Evolutionary conservation across 2,329 filamentous ascomycete species (phyloP), one percentile per base, ranked within the genome.

Genomic region (Trichoderma arundinaceum): DNA sequence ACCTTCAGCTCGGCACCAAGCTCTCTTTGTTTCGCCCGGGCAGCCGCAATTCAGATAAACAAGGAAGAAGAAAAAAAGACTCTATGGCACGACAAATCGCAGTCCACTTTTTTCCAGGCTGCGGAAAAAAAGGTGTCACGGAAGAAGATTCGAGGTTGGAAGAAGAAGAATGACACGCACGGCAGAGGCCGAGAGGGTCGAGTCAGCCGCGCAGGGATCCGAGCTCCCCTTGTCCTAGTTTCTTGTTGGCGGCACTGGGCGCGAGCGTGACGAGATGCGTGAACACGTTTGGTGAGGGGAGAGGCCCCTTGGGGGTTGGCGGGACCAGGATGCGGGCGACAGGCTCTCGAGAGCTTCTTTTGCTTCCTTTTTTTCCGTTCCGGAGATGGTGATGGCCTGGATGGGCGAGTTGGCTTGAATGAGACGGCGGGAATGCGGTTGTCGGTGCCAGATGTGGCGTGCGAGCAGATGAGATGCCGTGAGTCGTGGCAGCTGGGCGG

Each of bases 151-250:
- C 28, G 59, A 15, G 32, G 49, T 19, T 53, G 59, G 22, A 53
- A 6, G 22, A 44, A 43, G 19, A 22, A n/a, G 9, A 54, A 8
- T 28, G 59, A 53, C 48, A 46, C n/a, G 59, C 59, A 62, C 59
- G 59, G 59, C 59, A 62, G 59, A 52, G 28, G 28, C 38, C 59
- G 33, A 54, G 12, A 6, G 10, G 28, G 19, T 33, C n/a, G n/a
- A 62, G 59, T 62, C 59, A 62, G 59, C 59, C 48, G 59, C 32
- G 59, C 59, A 62, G 59, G 59, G 59, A 62, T 62, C 38, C 39
- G 49, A 54, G 59, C 49, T 62, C 39, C 35, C 49, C 58, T 61
- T 60, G 41, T 17, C n/a, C n/a, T n/a, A n/a, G n/a, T n/a, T n/a
- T n/a, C n/a, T n/a, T n/a, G n/a, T n/a, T 38, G 46, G 13, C 22